These are phyloP conservation scores for Dictyostelium discoideum DNA, from an alignment of 78 protist genomes.

Conservation along the genomic window dicty_2.7 NC_007090.3:1115001-1115500, in stretches of 20 bases:
- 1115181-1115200: constrained; percentile 30
- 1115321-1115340: neutral
- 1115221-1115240: constrained; percentile 37
- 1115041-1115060: neutral
- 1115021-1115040: constrained; percentile 53
- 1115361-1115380: constrained; percentile 26
- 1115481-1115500: constrained; percentile 2
- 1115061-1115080: constrained; percentile 29
- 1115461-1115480: constrained; percentile 43
- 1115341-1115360: neutral
- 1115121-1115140: constrained; percentile 59
- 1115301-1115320: neutral
- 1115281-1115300: constrained; percentile 63
- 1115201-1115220: constrained; percentile 47
- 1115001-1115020: neutral
- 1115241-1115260: constrained; percentile 9
- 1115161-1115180: constrained; percentile 34
- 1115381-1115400: constrained; percentile 68
- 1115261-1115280: constrained; percentile 55
- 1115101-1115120: constrained; percentile 53
- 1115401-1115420: neutral
- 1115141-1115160: constrained; percentile 30
- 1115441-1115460: neutral
- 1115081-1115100: constrained; percentile 27
- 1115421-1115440: neutral